Conservation (phyloP, 768 basidiomycete species). For the Suillus occidentalis region DNA sequence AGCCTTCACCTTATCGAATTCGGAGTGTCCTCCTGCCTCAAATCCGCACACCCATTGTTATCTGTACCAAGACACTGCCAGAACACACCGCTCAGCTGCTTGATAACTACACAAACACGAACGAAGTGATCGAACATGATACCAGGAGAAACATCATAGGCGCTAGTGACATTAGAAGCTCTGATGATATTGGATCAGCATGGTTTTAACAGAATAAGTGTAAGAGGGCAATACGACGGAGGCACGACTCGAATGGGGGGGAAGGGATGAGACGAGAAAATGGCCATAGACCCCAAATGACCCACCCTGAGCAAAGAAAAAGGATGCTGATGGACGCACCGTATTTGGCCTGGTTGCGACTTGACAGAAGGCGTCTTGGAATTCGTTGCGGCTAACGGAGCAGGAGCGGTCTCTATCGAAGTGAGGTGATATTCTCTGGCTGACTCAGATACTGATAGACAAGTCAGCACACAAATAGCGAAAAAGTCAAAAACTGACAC, state of each 20-base stretch:
- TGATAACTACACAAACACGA: slow-evolving; percentile 78
- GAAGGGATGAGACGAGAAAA: too few relatives aligned
- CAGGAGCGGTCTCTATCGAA: too few relatives aligned
- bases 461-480: not conserved
- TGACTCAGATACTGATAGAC: not conserved
- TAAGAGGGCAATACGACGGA: not conserved
- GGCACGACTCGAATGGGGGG: not conserved
- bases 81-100: slow-evolving; percentile 62
- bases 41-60: not conserved
- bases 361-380: too few relatives aligned
- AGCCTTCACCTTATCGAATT: not conserved
- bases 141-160: slow-evolving; percentile 42
- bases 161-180: slow-evolving; percentile 45
- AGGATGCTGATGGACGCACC: too few relatives aligned
- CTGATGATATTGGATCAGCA: slow-evolving; percentile 49
- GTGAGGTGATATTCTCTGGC: not conserved
- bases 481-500: not conserved
- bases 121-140: slow-evolving; percentile 88
- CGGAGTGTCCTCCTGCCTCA: not conserved
- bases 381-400: too few relatives aligned
- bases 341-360: too few relatives aligned
- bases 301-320: too few relatives aligned
- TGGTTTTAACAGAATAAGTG: slow-evolving; percentile 33
- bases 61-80: too few relatives aligned
- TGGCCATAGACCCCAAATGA: too few relatives aligned